A percentile compares a stretch with the other conserved stretches of the same genome.
These are phyloP conservation scores for Nakazawaea anatomiae DNA, from an alignment of 805 yeast species.

Conservation along the genomic window DNA sequence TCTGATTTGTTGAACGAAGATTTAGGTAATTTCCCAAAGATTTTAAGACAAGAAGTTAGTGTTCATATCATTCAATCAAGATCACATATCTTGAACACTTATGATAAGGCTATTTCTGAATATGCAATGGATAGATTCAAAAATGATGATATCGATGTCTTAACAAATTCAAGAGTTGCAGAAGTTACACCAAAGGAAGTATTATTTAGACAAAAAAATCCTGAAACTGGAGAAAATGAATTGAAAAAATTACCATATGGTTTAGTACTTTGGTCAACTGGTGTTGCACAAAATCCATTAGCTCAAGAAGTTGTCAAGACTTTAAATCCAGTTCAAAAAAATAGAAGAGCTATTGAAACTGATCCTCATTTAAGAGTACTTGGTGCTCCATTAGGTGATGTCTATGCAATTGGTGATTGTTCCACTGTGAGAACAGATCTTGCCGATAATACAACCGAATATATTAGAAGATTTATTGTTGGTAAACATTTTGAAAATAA, in stretches of 20 bases:
- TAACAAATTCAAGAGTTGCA: slow-evolving; percentile 59
- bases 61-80: slow-evolving; percentile 68
- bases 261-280: slow-evolving; percentile 71
- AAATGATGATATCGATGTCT: slow-evolving; percentile 56
- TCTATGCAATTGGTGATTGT: slow-evolving; percentile 71
- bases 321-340: slow-evolving; percentile 45
- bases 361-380: slow-evolving; percentile 66
- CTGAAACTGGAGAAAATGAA: slow-evolving; percentile 32
- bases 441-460: slow-evolving; percentile 48
- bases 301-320: slow-evolving; percentile 48
- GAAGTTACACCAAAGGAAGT: slow-evolving; percentile 53
- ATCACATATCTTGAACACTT: slow-evolving; percentile 61
- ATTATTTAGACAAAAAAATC: slow-evolving; percentile 45
- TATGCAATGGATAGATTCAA: slow-evolving; percentile 61
- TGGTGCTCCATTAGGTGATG: slow-evolving; percentile 64
- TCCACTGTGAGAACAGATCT: slow-evolving; percentile 58
- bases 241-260: slow-evolving; percentile 57
- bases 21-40: slow-evolving; percentile 50
- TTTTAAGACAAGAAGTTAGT: slow-evolving; percentile 55
- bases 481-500: slow-evolving; percentile 33
- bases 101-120: slow-evolving; percentile 57
- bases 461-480: slow-evolving; percentile 39
- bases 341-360: slow-evolving; percentile 69
- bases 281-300: slow-evolving; percentile 61
- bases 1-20: slow-evolving; percentile 64